Evolutionary conservation across 371 early-diverging fungal genomes (phyloP).

Genomic region (Mucor piriformis): DNA sequence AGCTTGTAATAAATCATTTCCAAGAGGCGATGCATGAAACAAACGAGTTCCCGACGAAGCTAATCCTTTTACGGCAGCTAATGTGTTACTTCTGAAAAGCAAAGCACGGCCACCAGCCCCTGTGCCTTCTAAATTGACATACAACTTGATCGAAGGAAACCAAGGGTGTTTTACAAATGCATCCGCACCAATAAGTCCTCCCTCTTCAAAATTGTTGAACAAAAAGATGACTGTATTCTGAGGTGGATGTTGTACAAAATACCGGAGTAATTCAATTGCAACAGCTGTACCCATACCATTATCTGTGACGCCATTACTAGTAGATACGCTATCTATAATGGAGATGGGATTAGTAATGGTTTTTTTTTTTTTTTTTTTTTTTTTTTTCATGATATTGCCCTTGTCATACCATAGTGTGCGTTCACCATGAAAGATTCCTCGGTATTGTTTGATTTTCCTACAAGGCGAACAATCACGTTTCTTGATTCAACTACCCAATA

Average conservation of each 20-base stretch:
- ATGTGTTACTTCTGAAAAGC: slow-evolving; percentile 65
- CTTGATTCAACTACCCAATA: slow-evolving; percentile 56
- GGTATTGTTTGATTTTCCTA: slow-evolving; percentile 28
- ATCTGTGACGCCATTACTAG: slow-evolving; percentile 81
- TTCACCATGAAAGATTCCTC: slow-evolving; percentile 47
- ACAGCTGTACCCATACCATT: slow-evolving; percentile 77
- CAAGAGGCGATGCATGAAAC: slow-evolving; percentile 51
- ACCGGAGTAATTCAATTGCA: slow-evolving; percentile 71
- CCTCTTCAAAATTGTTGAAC: slow-evolving; percentile 87
- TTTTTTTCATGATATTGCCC: too few species aligned
- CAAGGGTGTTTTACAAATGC: slow-evolving; percentile 76
- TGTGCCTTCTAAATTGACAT: slow-evolving; percentile 81
- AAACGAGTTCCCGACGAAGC: slow-evolving; percentile 25
- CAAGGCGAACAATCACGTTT: slow-evolving; percentile 29
- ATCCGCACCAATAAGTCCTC: slow-evolving; percentile 70
- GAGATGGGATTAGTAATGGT: not conserved
- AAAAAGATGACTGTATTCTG: slow-evolving; percentile 69
- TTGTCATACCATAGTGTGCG: slow-evolving; percentile 56
- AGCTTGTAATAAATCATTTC: slow-evolving; percentile 64
- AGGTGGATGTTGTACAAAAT: slow-evolving; percentile 56
- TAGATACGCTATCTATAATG: slow-evolving; percentile 63
- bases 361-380: not conserved
- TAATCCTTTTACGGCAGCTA: slow-evolving; percentile 43
- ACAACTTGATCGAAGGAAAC: slow-evolving; percentile 68
- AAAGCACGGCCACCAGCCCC: slow-evolving; percentile 76